Evolutionary conservation across 805 yeast species (phyloP), one percentile per base, ranked within the genome.

Genomic region (Danielia reshetovae): DNA sequence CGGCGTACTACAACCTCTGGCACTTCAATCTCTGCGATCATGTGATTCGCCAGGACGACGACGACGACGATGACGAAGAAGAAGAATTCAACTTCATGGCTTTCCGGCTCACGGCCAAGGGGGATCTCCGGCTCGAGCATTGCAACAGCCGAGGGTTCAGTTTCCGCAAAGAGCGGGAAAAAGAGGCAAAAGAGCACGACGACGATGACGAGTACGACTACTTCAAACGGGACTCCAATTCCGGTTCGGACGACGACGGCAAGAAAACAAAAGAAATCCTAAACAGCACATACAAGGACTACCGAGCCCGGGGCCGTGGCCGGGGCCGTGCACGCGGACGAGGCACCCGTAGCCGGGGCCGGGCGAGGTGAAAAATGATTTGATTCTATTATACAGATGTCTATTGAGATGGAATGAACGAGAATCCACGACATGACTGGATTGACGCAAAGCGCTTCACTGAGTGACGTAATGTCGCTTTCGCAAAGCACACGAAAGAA

Each of bases 1-100:
- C 74, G 11, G 77, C 87, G 1, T 82, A 79, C 57, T 80, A 79
- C 50, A 79, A 79, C 48, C 68, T 80, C 38, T 84, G 94, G 94
- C 86, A 84, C 55, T 79, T 79, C 55, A 81, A 81, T 48, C 60
- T 84, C 29, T 75, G 87, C 48, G 90, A 83, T 51, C 69, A 51
- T 30, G 18, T 9, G 36, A 43, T 25, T 37, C 15, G 8, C 10
- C 14, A 13, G 15, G 30, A 27, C 14, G 26, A 32, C 21, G 30
- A 19, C 2, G 24, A 18, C n/a, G 10, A 13, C 14, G 33, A 24
- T 7, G 28, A 27, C 18, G 27, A 19, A 15, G 36, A 15, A 19
- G 30, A 21, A 25, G 48, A 51, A 31, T 46, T 40, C 65, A 44
- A 87, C 83, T 5, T 55, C 60, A 32, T 60, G 79, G 34, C 57